phyloP scores from a whole-genome alignment of 2,329 filamentous ascomycete species.

The Exophiala alcalophila region DNA sequence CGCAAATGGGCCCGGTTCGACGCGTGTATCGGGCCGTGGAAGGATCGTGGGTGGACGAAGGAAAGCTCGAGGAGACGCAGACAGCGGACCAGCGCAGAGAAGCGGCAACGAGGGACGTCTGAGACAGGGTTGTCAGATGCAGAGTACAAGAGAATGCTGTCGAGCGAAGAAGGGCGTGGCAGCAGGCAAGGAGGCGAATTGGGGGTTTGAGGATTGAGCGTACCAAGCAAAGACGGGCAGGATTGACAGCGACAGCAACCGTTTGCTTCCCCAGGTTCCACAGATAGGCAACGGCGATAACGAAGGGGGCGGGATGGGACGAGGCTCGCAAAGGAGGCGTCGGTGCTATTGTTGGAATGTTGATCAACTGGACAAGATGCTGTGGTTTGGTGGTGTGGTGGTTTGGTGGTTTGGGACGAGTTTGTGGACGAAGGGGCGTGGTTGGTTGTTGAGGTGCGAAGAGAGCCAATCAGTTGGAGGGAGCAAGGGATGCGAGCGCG shows the following conservation, averaged over 20 bases:
- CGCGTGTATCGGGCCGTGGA: slow-evolving; percentile 9
- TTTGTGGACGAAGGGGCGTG: slow-evolving; percentile 14
- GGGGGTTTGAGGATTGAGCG: slow-evolving; percentile 5
- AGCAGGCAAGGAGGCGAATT: slow-evolving; percentile 17
- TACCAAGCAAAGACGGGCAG: slow-evolving; percentile 8
- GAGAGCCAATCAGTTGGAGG: slow-evolving; percentile 23
- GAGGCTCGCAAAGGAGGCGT: slow-evolving; percentile 19
- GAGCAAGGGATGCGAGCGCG: slow-evolving; percentile 23
- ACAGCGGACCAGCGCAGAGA: slow-evolving; percentile 22
- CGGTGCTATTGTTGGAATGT: slow-evolving; percentile 26
- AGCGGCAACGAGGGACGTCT: slow-evolving; percentile 17
- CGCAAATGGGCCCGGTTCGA: slow-evolving; percentile 2
- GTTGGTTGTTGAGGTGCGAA: slow-evolving; percentile 24
- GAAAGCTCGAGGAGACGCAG: slow-evolving; percentile 8
- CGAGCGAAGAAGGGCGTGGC: background rate
- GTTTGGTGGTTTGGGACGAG: slow-evolving; percentile 23
- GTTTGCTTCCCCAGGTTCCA: slow-evolving; percentile 25
- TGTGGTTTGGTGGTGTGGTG: slow-evolving; percentile 13
- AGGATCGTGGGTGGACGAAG: slow-evolving; percentile 8
- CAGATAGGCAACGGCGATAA: slow-evolving; percentile 19
- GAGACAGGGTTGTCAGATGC: slow-evolving; percentile 15
- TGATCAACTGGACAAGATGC: slow-evolving; percentile 12
- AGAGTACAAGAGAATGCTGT: background rate
- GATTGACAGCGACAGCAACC: too few relatives aligned
- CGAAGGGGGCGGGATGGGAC: slow-evolving; percentile 20